Conservation (phyloP, 1,284 basidiomycete species). For the Tylopilus microsporus region DNA sequence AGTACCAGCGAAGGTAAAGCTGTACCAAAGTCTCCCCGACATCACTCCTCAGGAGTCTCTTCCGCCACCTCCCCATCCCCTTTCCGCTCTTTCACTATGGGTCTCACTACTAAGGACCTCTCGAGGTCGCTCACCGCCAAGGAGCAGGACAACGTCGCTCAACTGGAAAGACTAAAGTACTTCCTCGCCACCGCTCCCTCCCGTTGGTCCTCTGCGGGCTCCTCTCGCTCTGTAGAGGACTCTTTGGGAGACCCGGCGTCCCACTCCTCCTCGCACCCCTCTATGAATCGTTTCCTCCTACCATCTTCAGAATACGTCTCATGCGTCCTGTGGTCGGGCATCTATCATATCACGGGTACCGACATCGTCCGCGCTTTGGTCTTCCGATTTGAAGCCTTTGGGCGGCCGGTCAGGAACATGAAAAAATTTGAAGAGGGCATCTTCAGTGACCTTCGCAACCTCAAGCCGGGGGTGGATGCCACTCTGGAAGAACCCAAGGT, state of each 20-base stretch:
- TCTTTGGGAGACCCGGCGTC: slow-evolving; percentile 15
- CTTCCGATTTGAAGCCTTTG: slow-evolving; percentile 88
- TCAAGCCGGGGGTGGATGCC: slow-evolving; percentile 87
- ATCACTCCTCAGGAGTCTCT: slow-evolving; percentile 9
- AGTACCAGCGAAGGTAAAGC: slow-evolving; percentile 18
- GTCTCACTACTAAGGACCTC: slow-evolving; percentile 28
- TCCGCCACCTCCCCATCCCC: background rate
- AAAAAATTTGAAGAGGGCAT: slow-evolving; percentile 93
- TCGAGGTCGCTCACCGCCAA: slow-evolving; percentile 50
- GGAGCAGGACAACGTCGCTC: slow-evolving; percentile 65
- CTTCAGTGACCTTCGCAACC: slow-evolving; percentile 84
- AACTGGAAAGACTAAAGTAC: slow-evolving; percentile 74
- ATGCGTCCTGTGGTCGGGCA: slow-evolving; percentile 84
- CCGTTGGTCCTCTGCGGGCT: slow-evolving; percentile 46
- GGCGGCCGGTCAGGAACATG: slow-evolving; percentile 73
- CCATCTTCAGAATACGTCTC: slow-evolving; percentile 84
- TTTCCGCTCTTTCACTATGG: slow-evolving; percentile 23
- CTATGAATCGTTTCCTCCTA: slow-evolving; percentile 76
- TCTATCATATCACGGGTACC: slow-evolving; percentile 89
- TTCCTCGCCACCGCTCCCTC: slow-evolving; percentile 84
- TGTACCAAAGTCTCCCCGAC: slow-evolving; percentile 16
- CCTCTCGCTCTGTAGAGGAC: slow-evolving; percentile 24
- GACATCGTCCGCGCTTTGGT: slow-evolving; percentile 84
- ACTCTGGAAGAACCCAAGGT: slow-evolving; percentile 91
- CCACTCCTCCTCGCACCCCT: slow-evolving; percentile 51